These are phyloP conservation scores for Flaveria brownii DNA, from an alignment of 129 eudicot genomes.

Conservation along the genomic window DNA sequence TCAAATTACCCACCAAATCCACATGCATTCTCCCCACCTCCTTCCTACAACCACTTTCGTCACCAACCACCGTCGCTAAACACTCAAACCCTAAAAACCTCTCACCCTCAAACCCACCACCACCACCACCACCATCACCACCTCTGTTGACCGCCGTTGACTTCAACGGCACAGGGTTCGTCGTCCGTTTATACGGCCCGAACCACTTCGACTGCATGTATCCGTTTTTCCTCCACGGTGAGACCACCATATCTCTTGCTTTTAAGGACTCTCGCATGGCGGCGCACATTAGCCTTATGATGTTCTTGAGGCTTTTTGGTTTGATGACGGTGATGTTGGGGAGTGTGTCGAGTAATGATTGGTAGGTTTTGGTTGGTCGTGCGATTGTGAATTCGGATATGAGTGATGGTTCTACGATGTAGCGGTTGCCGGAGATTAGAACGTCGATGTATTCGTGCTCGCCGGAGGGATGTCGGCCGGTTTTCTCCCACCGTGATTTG, in stretches of 20 bases:
- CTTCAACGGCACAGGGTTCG: constrained; percentile 19
- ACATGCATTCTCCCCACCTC: constrained; percentile 33
- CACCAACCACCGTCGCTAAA: constrained; percentile 28
- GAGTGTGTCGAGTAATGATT: constrained; percentile 29
- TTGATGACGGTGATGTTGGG: constrained; percentile 37
- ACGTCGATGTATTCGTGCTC: constrained; percentile 53
- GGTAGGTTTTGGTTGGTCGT: constrained; percentile 40
- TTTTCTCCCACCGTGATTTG: constrained; percentile 51
- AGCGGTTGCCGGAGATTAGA: constrained; percentile 37
- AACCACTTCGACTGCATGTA: constrained; percentile 54
- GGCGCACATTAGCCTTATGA: constrained; percentile 45
- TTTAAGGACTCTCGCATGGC: constrained; percentile 45
- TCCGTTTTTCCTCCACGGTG: constrained; percentile 51
- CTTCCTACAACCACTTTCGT: constrained; percentile 28
- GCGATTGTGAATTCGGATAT: constrained; percentile 43
- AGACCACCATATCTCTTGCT: constrained; percentile 30
- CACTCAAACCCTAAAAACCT: constrained; percentile 41
- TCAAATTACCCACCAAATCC: constrained; percentile 29
- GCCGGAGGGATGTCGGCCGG: constrained; percentile 39
- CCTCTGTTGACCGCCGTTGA: not conserved
- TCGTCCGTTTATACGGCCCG: constrained; percentile 41
- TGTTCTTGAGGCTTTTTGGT: constrained; percentile 33
- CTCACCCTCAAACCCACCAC: constrained; percentile 25
- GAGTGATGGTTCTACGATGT: constrained; percentile 42
- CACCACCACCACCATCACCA: not conserved